A percentile compares a stretch with the other conserved stretches of the same genome.
phyloP scores from a whole-genome alignment of 2,329 filamentous ascomycete genomes.

The Neopestalotiopsis sp. region DNA sequence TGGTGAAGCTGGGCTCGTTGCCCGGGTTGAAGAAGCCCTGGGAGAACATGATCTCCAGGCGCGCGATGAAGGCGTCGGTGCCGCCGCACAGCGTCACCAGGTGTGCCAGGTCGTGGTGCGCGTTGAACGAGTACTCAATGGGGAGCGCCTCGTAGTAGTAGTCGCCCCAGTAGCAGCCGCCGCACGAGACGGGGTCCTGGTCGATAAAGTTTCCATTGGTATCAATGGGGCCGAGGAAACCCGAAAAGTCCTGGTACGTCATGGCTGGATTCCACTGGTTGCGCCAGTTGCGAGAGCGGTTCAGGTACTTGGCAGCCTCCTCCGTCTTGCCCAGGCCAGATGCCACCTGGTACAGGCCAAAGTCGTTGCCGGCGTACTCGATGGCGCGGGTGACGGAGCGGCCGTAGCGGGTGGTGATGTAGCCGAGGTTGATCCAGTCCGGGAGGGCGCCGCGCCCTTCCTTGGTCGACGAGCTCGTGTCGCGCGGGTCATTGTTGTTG shows the following conservation, averaged over 20 bases:
- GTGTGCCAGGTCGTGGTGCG: constrained; percentile 67
- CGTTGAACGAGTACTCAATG: constrained; percentile 71
- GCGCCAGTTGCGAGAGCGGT: constrained; percentile 70
- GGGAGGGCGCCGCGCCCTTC: constrained; percentile 72
- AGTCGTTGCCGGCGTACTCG: constrained; percentile 74
- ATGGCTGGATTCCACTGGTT: constrained; percentile 72
- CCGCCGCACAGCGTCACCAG: constrained; percentile 63
- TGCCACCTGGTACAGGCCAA: constrained; percentile 69
- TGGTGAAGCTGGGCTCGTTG: constrained; percentile 71
- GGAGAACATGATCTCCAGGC: constrained; percentile 66
- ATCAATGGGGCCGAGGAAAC: constrained; percentile 68
- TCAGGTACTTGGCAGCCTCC: constrained; percentile 63
- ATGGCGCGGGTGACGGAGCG: constrained; percentile 69
- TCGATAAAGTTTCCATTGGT: constrained; percentile 53
- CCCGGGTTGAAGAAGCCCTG: constrained; percentile 67
- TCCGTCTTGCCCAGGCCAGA: constrained; percentile 54
- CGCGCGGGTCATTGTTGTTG: constrained; percentile 63
- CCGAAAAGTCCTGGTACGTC: constrained; percentile 62
- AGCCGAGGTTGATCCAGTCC: constrained; percentile 70
- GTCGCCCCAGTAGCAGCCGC: constrained; percentile 70
- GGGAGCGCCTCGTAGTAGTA: constrained; percentile 65
- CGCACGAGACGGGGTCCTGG: constrained; percentile 64
- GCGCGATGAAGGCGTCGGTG: constrained; percentile 54
- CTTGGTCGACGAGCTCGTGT: constrained; percentile 65
- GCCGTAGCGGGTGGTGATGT: constrained; percentile 65